A percentile compares a stretch with the other conserved stretches of the same genome.
These are phyloP conservation scores for Penicillium desertorum DNA, from an alignment of 495 filamentous ascomycete species.

Conservation along the genomic window DNA sequence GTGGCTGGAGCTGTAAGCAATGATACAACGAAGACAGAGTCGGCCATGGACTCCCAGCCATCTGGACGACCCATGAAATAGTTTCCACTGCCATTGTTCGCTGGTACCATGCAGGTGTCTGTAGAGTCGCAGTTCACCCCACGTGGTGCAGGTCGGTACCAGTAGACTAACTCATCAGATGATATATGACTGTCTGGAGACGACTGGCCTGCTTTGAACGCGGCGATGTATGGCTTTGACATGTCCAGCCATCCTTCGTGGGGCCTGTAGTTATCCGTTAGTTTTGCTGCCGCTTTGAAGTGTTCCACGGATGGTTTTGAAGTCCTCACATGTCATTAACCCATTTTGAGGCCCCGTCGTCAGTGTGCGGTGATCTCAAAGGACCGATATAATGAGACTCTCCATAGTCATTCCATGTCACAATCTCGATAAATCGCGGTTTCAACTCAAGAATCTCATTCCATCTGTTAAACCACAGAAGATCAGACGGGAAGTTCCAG, in stretches of 20 bases:
- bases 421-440: slow-evolving; percentile 56
- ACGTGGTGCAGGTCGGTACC: slow-evolving; percentile 46
- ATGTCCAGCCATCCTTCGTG: slow-evolving; percentile 43
- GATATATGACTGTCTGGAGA: slow-evolving; percentile 32
- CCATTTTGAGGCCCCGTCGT: slow-evolving; percentile 60
- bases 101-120: slow-evolving; percentile 38
- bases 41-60: slow-evolving; percentile 47
- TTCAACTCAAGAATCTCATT: slow-evolving; percentile 48
- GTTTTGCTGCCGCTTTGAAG: no score
- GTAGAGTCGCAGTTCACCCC: slow-evolving; percentile 32
- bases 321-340: slow-evolving; percentile 49
- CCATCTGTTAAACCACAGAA: slow-evolving; percentile 51
- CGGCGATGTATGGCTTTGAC: slow-evolving; percentile 54
- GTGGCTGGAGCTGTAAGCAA: slow-evolving; percentile 48
- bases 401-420: slow-evolving; percentile 67
- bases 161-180: slow-evolving; percentile 46
- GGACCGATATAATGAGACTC: slow-evolving; percentile 56
- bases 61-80: slow-evolving; percentile 54
- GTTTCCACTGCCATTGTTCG: slow-evolving; percentile 38
- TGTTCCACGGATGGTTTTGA: not conserved
- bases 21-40: slow-evolving; percentile 56
- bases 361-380: slow-evolving; percentile 46
- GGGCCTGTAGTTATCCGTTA: slow-evolving; percentile 22
- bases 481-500: slow-evolving; percentile 54
- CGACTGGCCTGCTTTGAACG: slow-evolving; percentile 53